A percentile compares a stretch with the other conserved stretches of the same genome.
These are phyloP conservation scores for Boletus semigastroideus DNA, from an alignment of 1,284 basidiomycete genomes.

Conservation along the genomic window DNA sequence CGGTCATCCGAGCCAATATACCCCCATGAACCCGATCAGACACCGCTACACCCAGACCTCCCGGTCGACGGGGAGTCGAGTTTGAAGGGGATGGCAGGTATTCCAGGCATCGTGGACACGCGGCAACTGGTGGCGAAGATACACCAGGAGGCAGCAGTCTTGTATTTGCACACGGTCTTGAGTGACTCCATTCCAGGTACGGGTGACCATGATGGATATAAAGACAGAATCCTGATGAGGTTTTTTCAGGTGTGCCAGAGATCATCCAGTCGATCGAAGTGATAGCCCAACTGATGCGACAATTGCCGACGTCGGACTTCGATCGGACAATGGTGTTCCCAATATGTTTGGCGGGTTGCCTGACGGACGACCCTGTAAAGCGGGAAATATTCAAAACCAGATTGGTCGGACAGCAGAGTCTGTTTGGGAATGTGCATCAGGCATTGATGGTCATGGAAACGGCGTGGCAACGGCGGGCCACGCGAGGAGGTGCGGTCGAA, in stretches of 20 bases:
- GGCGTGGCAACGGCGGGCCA: constrained; percentile 65
- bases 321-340: constrained; percentile 73
- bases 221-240: constrained; percentile 12
- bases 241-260: constrained; percentile 63
- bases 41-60: constrained; percentile 41
- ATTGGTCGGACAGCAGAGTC: constrained; percentile 53
- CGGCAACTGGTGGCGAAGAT: constrained; percentile 54
- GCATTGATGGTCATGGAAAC: constrained; percentile 62
- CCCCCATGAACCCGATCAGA: constrained; percentile 33
- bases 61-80: constrained; percentile 29
- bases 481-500: constrained; percentile 52
- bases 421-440: constrained; percentile 61
- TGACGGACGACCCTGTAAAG: constrained; percentile 61
- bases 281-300: constrained; percentile 52
- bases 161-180: constrained; percentile 72
- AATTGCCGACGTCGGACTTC: constrained; percentile 53
- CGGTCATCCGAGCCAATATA: constrained; percentile 37
- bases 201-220: constrained; percentile 19
- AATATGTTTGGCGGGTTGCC: constrained; percentile 66
- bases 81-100: constrained; percentile 26
- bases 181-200: constrained; percentile 66
- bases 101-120: constrained; percentile 38
- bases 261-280: constrained; percentile 56
- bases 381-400: constrained; percentile 62
- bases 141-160: constrained; percentile 64